Base-by-base conservation (phyloP, 2,329 filamentous ascomycete species). In the Cladophialophora exuberans region DNA sequence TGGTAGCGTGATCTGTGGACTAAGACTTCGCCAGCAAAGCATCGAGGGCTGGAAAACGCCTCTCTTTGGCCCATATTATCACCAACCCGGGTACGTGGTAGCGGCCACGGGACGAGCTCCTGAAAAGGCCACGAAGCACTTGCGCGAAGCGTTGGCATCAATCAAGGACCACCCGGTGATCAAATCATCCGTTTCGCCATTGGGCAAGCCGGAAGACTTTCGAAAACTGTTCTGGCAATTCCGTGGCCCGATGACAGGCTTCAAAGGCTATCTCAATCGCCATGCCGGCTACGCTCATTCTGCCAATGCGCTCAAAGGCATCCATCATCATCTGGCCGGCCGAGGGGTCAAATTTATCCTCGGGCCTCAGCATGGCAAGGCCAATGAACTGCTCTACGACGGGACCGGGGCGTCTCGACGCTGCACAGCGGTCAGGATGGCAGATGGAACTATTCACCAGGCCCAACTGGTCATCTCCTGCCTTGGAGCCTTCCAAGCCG, bases 221-320 rank as follows among this genome's bases (percentile, higher is more conserved):
- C 70, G 72, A 38, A 50, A 62, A 2, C 23, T 54, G 5, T 50
- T 39, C 23, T 80, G 77, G 73, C 79, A 81, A 58, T 79, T 76
- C 38, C 67, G 72, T 4, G 79, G 80, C 0, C 70, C 74, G 0
- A 65, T 83, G 33, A 69, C 73, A 0, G 77, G 77, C 1, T 86
- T 82, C 79, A 75, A 72, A 22, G 83, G 83, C 6, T 86, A 86
- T 64, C 72, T 82, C 36, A 86, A 86, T 63, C 71, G 70, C 3
- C 75, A 79, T 4, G 78, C 78, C 3, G 80, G 80, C 5, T 83
- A 80, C 78, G 77, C 81, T 1, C 78, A 78, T 60, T 80, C 81
- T 3, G 69, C 73, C 9, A 77, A 78, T 33, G 78, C 79, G 0
- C 67, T 83, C 60, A 54, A 72, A 26, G 75, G 77, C 28, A 73